Evolutionary conservation across 768 basidiomycete species (phyloP), one percentile per base, ranked within the genome.

Genomic region (Daedaleopsis sinensis): DNA sequence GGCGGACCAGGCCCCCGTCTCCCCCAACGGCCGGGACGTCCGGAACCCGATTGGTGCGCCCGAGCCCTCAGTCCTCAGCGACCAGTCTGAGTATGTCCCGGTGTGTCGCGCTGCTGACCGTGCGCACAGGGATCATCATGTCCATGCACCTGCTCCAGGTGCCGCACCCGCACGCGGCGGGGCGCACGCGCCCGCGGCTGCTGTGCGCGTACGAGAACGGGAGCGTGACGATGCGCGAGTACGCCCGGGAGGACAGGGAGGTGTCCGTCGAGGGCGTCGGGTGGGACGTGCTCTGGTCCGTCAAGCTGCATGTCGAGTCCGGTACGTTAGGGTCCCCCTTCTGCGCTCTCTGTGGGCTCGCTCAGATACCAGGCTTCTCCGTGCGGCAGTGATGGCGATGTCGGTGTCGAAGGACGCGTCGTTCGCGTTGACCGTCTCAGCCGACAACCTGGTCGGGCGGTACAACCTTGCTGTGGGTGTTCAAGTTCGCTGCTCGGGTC

Each of bases 141-240:
- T 85, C 90, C 0, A 71, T 95, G 62, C 88, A 93, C 68, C 76
- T 97, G 1, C 86, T 84, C 55, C 59, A 57, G 64, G 65, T 32
- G 62, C 74, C n/a, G 69, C 80, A 19, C 71, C 77, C 36, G 0
- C 69, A 74, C 46, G 61, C 62, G 19, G 70, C 71, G 0, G 65
- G 65, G 13, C 70, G 69, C 12, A 52, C 44, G 3, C 79, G 82
- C 18, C 77, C 96, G 5, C 80, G 85, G 2, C 73, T 96, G 5
- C 71, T 96, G 0, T 81, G 85, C 42, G 92, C 85, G 1, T 96
- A 93, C 71, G 96, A 99, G 75, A 88, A 90, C 61, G 96, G 96
- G 0, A 80, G 84, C n/a, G 88, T 97, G n/a, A 83, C 82, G 21
- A 73, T 94, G 37, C 88, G 86, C 56, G 78, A 77, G 53, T 87